Evolutionary conservation across 306 rosid genomes (phyloP), one percentile per base, ranked within the genome.

Genomic region (Castanea sativa): DNA sequence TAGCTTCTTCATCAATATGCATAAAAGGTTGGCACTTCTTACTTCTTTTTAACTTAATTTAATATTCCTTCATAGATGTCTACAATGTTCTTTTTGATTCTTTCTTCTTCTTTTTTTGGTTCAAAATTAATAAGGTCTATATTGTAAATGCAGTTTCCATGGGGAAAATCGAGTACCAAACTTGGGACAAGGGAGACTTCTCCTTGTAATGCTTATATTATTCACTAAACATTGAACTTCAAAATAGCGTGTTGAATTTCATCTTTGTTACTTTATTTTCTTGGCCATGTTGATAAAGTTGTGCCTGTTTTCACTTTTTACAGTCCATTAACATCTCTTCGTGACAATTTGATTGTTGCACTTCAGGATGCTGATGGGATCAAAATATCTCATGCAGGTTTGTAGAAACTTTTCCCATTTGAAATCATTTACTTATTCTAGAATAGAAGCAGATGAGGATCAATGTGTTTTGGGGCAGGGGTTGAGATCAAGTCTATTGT

Each of bases 301-400:
- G 65, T 76, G 30, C 15, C 74, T 51, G 49, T 75, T 85, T 73
- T 61, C 70, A 71, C 91, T 75, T 85, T 73, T 67, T 65, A 71
- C 91, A 95, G 98, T 83, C 94, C 98, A 27, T 82, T 95, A 83
- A 88, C 90, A 55, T 90, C 90, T 63, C 90, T 95, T 68, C 93
- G 89, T 2, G 93, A 90, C n/a, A 90, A 85, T 82, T 86, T 93
- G 88, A 82, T 88, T 72, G 69, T 95, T 51, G 81, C 77, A 79
- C 80, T 93, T 86, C 87, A 71, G 49, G 96, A 93, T 81, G 64
- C 80, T 43, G 90, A 86, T 68, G 99, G 96, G 65, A 86, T 82
- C 65, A 92, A 88, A 86, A 87, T 90, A 75, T 91, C 94, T 35
- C 82, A 84, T 23, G 82, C 90, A 85, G 93, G 98, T 95, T 78